These are phyloP conservation scores for Artemisia tridentata DNA, from an alignment of 129 eudicot genomes.

Conservation along the genomic window DNA sequence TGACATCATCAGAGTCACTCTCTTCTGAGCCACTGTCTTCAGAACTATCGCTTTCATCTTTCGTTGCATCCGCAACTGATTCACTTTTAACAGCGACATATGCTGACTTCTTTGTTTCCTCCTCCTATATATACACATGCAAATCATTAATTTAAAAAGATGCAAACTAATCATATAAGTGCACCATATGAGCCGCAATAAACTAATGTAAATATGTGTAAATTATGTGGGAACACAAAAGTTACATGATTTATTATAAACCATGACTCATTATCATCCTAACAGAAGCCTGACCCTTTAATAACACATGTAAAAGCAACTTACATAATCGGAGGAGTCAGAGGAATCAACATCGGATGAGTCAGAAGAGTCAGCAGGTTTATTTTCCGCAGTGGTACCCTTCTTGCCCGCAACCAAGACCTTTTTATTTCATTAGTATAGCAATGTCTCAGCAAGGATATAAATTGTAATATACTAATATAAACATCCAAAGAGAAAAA, in stretches of 20 bases:
- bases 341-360: background rate
- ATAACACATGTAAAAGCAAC: background rate
- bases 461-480: background rate
- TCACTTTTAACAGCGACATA: background rate
- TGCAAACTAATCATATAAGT: background rate
- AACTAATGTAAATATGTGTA: background rate
- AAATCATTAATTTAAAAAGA: background rate
- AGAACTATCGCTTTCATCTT: background rate
- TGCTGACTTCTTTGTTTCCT: background rate
- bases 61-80: background rate
- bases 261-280: background rate
- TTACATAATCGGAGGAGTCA: constrained; percentile 2
- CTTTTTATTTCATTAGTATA: background rate
- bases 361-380: background rate
- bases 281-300: background rate
- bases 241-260: too few species aligned
- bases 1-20: background rate
- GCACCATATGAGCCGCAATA: background rate
- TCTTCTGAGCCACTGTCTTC: background rate
- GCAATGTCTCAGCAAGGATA: background rate
- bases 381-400: background rate
- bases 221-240: background rate
- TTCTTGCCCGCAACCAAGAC: background rate
- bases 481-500: background rate
- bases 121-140: background rate